These are phyloP conservation scores for Aspergillus heteromorphus DNA, from an alignment of 495 filamentous ascomycete species.

Conservation along the genomic window DNA sequence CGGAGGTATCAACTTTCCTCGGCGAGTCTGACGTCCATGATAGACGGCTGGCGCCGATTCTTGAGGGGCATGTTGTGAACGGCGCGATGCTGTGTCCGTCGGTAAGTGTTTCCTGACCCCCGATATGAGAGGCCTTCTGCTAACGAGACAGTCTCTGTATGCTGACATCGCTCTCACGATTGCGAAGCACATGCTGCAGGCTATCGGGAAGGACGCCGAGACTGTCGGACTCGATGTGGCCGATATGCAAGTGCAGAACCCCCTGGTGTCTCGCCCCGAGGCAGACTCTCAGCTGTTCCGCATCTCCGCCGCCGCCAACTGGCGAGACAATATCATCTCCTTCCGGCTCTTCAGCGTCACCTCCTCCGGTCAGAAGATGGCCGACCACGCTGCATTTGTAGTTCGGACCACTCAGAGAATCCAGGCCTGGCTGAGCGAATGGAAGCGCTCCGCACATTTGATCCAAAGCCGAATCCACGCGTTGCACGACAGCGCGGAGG, in stretches of 20 bases:
- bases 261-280: slow-evolving; percentile 50
- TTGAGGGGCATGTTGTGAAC: slow-evolving; percentile 31
- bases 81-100: slow-evolving; percentile 22
- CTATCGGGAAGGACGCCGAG: background rate
- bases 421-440: slow-evolving; percentile 38
- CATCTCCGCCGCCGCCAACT: slow-evolving; percentile 38
- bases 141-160: slow-evolving; percentile 5
- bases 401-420: slow-evolving; percentile 18
- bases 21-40: slow-evolving; percentile 20
- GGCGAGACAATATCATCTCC: slow-evolving; percentile 27
- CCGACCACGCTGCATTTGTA: slow-evolving; percentile 47
- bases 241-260: slow-evolving; percentile 58
- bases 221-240: slow-evolving; percentile 43
- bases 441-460: slow-evolving; percentile 51
- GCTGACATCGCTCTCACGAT: slow-evolving; percentile 9
- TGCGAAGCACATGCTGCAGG: background rate
- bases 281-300: slow-evolving; percentile 28
- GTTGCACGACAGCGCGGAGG: slow-evolving; percentile 47
- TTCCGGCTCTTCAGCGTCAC: slow-evolving; percentile 23
- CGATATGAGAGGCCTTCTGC: background rate
- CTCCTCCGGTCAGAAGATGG: slow-evolving; percentile 15
- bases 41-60: slow-evolving; percentile 6
- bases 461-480: slow-evolving; percentile 48
- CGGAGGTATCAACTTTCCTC: background rate
- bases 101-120: slow-evolving; percentile 14